A percentile compares a stretch with the other conserved stretches of the same genome.
phyloP scores from a whole-genome alignment of 768 basidiomycete species.

The Pulveroboletus frians region DNA sequence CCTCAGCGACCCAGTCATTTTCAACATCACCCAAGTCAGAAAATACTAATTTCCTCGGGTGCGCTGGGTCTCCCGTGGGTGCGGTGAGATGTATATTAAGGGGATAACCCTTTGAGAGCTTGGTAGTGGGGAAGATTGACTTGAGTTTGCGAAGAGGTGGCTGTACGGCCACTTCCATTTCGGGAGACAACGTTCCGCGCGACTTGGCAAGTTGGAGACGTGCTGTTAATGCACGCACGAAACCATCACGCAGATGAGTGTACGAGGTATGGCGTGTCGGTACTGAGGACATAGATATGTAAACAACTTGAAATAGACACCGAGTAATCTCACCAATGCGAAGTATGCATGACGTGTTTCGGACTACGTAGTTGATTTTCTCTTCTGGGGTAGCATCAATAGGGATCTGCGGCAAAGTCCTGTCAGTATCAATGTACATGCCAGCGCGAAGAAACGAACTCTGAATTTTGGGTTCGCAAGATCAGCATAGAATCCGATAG shows the following conservation, averaged over 20 bases:
- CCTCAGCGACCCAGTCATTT: constrained; percentile 67
- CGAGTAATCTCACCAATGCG: constrained; percentile 55
- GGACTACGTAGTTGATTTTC: constrained; percentile 63
- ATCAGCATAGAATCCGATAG: constrained; percentile 87
- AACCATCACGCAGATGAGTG: constrained; percentile 78
- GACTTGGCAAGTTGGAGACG: constrained; percentile 52
- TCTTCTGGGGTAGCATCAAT: constrained; percentile 55
- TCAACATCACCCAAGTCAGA: constrained; percentile 71
- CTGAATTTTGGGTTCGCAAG: constrained; percentile 57
- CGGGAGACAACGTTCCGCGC: constrained; percentile 49
- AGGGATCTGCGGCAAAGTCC: constrained; percentile 41
- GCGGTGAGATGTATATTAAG: constrained; percentile 65
- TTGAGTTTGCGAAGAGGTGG: constrained; percentile 69
- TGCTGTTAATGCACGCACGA: constrained; percentile 65
- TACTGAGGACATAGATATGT: constrained; percentile 38
- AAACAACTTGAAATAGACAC: neutral
- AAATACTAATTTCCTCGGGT: constrained; percentile 54
- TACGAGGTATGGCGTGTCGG: constrained; percentile 75
- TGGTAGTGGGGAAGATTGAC: constrained; percentile 68
- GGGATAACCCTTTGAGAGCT: constrained; percentile 59
- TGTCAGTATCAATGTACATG: neutral
- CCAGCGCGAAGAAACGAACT: constrained; percentile 31
- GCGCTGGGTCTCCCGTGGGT: constrained; percentile 41
- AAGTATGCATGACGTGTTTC: constrained; percentile 64
- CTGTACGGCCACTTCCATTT: constrained; percentile 51